Evolutionary conservation across 371 early-diverging fungal species (phyloP).

Genomic region (Rhizopus microsporus): DNA sequence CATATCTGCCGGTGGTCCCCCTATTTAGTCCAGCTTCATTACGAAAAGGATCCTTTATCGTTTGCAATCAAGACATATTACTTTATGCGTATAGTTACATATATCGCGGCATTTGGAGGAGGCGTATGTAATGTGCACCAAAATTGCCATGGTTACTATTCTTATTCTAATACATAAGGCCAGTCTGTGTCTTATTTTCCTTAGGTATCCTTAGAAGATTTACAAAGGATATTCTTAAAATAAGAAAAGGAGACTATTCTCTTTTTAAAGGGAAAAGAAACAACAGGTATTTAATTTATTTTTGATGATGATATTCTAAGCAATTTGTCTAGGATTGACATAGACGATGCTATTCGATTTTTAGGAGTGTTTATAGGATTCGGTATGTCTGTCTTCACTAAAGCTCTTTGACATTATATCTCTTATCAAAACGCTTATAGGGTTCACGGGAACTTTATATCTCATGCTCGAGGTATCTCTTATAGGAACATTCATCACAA

Average conservation of each 20-base stretch:
- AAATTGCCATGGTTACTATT: background rate
- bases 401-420: background rate
- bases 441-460: constrained; percentile 51
- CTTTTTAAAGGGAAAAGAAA: constrained; percentile 50
- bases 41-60: constrained; percentile 33
- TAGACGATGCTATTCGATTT: constrained; percentile 53
- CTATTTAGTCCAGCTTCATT: constrained; percentile 38
- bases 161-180: background rate
- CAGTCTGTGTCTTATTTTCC: constrained; percentile 44
- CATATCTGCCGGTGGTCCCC: constrained; percentile 48
- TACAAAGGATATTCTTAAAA: constrained; percentile 44
- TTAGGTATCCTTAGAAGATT: constrained; percentile 46
- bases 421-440: constrained; percentile 11
- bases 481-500: constrained; percentile 36
- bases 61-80: constrained; percentile 40
- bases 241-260: constrained; percentile 46
- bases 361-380: constrained; percentile 51
- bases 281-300: constrained; percentile 29
- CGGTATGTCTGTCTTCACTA: constrained; percentile 22
- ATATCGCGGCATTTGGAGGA: constrained; percentile 40
- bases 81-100: constrained; percentile 39
- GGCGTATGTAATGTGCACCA: constrained; percentile 35
- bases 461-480: constrained; percentile 43
- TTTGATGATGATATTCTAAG: background rate
- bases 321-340: constrained; percentile 30